Conservation (phyloP, 129 eudicot species). For the Tanacetum coccineum region DNA sequence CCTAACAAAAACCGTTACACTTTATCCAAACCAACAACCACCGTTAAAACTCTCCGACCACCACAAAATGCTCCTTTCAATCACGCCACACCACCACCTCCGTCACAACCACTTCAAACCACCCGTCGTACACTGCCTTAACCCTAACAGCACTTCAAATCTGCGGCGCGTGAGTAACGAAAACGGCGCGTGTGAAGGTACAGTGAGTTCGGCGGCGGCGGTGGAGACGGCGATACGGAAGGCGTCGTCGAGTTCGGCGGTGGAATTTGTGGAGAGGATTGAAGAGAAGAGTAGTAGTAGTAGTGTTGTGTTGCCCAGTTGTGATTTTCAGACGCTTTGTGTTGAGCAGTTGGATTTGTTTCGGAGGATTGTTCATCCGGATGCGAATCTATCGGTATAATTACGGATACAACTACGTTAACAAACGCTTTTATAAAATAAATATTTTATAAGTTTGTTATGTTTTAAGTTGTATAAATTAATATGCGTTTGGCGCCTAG, state of each 20-base stretch:
- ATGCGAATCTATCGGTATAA: constrained; percentile 70
- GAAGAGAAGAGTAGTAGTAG: constrained; percentile 39
- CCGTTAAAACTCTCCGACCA: too few species aligned
- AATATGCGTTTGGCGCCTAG: too few species aligned
- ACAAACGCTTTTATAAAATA: neutral
- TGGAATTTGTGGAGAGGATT: constrained; percentile 72
- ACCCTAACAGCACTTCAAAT: constrained; percentile 16
- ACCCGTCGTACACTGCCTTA: constrained; percentile 36
- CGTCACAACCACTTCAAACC: constrained; percentile 12
- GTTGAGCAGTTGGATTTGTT: constrained; percentile 74
- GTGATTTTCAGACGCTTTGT: constrained; percentile 79
- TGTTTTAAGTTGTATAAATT: too few species aligned
- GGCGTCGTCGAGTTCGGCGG: constrained; percentile 73
- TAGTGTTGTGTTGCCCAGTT: constrained; percentile 57
- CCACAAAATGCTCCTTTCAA: constrained; percentile 24
- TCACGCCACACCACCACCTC: constrained; percentile 1
- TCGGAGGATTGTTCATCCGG: constrained; percentile 69
- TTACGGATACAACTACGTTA: neutral
- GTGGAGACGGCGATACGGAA: constrained; percentile 64
- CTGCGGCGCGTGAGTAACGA: constrained; percentile 26
- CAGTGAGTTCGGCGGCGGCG: constrained; percentile 70
- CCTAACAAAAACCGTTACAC: too few species aligned
- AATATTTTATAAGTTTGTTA: too few species aligned
- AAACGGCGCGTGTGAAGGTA: constrained; percentile 10
- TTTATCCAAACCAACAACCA: too few species aligned